These are phyloP conservation scores for Daucus carota DNA, from an alignment of 129 eudicot species.

Conservation along the genomic window DNA sequence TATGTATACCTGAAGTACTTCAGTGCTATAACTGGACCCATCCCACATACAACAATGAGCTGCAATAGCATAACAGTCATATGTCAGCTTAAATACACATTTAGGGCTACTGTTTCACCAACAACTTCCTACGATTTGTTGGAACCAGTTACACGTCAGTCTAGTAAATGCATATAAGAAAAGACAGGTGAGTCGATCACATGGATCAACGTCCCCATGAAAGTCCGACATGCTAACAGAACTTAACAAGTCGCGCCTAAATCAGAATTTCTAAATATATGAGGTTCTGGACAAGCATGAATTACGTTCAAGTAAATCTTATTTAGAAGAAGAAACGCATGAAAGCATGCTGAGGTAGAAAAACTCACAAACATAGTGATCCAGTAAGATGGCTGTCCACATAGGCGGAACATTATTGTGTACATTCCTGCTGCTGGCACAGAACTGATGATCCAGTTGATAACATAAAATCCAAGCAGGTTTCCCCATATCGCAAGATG, in stretches of 20 bases:
- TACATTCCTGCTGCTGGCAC: constrained; percentile 87
- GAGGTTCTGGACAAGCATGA: neutral
- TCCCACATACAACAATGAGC: constrained; percentile 80
- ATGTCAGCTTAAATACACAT: constrained; percentile 4
- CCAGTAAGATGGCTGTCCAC: constrained; percentile 92
- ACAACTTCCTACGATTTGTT: neutral
- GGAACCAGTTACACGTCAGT: neutral
- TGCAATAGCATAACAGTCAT: constrained; percentile 30
- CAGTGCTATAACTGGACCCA: constrained; percentile 89
- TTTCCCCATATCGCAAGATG: constrained; percentile 96
- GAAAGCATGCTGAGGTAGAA: constrained; percentile 4
- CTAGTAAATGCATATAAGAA: neutral
- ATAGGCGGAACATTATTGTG: constrained; percentile 89
- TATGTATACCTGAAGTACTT: constrained; percentile 94
- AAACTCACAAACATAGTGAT: constrained; percentile 80
- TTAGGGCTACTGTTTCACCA: neutral
- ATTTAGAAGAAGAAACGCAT: constrained; percentile 1
- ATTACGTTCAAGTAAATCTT: neutral
- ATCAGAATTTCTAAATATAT: neutral
- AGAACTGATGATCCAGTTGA: constrained; percentile 84
- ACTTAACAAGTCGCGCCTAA: neutral
- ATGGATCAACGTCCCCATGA: neutral
- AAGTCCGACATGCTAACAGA: neutral
- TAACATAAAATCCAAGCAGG: constrained; percentile 61
- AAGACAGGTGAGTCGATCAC: neutral